phyloP scores from a whole-genome alignment of 108 stramenopile species.

The Pseudonitzschia multistriata region DNA sequence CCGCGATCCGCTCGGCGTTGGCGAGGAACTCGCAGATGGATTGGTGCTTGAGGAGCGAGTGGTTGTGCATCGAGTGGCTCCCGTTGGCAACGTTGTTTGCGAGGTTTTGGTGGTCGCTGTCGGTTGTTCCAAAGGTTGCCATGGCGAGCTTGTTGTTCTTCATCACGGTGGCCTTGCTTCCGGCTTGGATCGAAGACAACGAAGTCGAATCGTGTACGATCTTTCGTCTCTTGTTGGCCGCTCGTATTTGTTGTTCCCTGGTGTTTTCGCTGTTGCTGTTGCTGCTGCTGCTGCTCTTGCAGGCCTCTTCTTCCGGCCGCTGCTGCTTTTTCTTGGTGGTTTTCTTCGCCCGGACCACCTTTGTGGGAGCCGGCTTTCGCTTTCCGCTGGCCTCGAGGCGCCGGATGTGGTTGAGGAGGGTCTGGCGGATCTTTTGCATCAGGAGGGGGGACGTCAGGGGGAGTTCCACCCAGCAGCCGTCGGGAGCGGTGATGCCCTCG shows the following conservation, averaged over 20 bases:
- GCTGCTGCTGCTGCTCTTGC: neutral
- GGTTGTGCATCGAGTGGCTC: neutral
- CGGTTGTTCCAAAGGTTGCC: neutral
- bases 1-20: slow-evolving; percentile 1
- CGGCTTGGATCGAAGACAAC: neutral
- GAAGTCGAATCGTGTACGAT: neutral
- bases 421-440: slow-evolving; percentile 6
- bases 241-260: neutral
- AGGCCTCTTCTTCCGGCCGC: neutral
- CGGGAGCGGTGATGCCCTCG: neutral
- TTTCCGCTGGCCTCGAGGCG: neutral
- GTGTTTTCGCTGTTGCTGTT: neutral
- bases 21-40: slow-evolving; percentile 9
- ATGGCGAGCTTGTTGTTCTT: slow-evolving; percentile 5
- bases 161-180: neutral
- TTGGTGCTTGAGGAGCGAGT: neutral
- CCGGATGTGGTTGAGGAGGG: neutral
- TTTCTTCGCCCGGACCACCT: neutral
- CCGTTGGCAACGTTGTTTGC: neutral
- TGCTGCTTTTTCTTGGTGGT: neutral
- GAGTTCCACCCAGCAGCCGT: slow-evolving; percentile 6
- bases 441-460: neutral
- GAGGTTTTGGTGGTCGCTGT: neutral
- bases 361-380: slow-evolving; percentile 4
- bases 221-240: neutral